phyloP scores from a whole-genome alignment of 2,329 filamentous ascomycete genomes.

The Lasiodiplodia hormozganensis region DNA sequence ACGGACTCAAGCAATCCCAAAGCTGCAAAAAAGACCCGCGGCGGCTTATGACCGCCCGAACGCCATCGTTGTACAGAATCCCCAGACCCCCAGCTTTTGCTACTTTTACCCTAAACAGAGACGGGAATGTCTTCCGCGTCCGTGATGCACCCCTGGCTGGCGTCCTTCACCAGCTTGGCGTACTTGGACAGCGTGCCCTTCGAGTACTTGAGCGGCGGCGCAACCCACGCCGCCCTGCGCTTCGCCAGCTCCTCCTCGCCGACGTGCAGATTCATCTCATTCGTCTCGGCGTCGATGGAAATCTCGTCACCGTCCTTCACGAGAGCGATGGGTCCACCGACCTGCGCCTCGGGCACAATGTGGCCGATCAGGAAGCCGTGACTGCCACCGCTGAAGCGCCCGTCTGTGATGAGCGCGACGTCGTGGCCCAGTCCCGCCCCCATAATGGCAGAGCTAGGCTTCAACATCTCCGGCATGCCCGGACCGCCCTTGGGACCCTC shows the following conservation, averaged over 20 bases:
- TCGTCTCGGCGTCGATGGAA: constrained; percentile 80
- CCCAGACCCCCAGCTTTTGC: constrained; percentile 13
- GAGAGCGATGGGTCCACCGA: constrained; percentile 83
- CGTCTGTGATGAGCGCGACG: constrained; percentile 76
- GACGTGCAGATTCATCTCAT: constrained; percentile 70
- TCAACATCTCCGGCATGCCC: constrained; percentile 79
- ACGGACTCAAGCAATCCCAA: not conserved
- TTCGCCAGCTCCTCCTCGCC: constrained; percentile 66
- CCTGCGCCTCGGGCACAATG: constrained; percentile 85
- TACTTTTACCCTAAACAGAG: constrained; percentile 12
- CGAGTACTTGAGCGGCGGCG: constrained; percentile 63
- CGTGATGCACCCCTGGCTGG: constrained; percentile 66
- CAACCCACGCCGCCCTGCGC: constrained; percentile 58
- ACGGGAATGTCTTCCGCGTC: constrained; percentile 45
- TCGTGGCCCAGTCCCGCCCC: constrained; percentile 75
- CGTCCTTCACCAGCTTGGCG: constrained; percentile 61
- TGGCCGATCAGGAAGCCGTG: constrained; percentile 90
- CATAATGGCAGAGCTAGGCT: constrained; percentile 76
- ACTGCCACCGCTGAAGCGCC: constrained; percentile 79
- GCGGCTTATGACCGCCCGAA: constrained; percentile 13
- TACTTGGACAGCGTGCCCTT: constrained; percentile 68
- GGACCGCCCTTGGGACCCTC: constrained; percentile 76
- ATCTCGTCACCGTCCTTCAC: constrained; percentile 83
- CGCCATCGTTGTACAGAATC: constrained; percentile 25
- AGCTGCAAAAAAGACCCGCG: constrained; percentile 12